phyloP scores from a whole-genome alignment of 768 basidiomycete species.

The Dentipellis fragilis region DNA sequence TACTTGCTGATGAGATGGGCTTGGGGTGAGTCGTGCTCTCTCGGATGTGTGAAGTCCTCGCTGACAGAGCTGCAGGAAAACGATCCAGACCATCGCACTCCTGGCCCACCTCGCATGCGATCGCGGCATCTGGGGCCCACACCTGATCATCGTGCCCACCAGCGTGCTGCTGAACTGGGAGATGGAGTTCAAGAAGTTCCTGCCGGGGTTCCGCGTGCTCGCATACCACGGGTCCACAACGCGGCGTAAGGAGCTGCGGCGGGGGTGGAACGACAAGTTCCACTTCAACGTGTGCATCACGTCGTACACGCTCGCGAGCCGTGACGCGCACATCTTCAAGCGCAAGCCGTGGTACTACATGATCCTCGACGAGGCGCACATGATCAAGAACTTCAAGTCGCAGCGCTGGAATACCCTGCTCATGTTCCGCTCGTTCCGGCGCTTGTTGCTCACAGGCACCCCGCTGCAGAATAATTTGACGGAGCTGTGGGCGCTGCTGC shows the following conservation, averaged over 20 bases:
- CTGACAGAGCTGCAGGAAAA: conserved; percentile 49
- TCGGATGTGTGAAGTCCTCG: not conserved
- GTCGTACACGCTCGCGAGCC: conserved; percentile 86
- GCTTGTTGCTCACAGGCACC: conserved; percentile 89
- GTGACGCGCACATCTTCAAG: conserved; percentile 86
- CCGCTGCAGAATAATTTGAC: conserved; percentile 95
- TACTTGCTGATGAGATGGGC: conserved; percentile 92
- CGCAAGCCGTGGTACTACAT: conserved; percentile 93
- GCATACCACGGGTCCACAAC: conserved; percentile 89
- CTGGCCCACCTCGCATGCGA: conserved; percentile 89
- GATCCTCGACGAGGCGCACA: conserved; percentile 93
- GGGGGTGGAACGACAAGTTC: conserved; percentile 85
- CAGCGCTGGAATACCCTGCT: conserved; percentile 89
- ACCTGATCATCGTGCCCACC: conserved; percentile 88
- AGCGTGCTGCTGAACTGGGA: conserved; percentile 94
- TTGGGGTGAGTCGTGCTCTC: conserved; percentile 52
- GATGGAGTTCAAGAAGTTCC: conserved; percentile 94
- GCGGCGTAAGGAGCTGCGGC: conserved; percentile 80
- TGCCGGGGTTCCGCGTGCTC: conserved; percentile 77
- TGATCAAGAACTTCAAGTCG: conserved; percentile 95
- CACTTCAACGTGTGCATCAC: conserved; percentile 94
- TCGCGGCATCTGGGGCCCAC: conserved; percentile 85
- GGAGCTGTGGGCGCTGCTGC: conserved; percentile 90
- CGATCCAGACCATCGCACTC: conserved; percentile 92
- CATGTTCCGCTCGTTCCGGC: conserved; percentile 78